Evolutionary conservation across 164 flowering plant genomes (phyloP).

Genomic region (Umbilicus rupestris): DNA sequence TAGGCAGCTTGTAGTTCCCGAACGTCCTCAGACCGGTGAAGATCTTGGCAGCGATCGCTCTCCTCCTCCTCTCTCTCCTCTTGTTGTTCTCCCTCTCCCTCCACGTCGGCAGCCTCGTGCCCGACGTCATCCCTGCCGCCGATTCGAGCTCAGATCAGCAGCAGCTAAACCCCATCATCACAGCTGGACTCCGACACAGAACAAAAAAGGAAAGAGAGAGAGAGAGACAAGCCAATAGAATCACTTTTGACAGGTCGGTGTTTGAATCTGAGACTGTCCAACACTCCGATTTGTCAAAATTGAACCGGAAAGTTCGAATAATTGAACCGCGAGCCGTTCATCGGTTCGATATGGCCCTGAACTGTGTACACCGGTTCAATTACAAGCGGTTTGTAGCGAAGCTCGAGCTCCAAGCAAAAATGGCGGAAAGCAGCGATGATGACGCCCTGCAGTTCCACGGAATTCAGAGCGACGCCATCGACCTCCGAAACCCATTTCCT

Average conservation of each 20-base stretch:
- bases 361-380: too few relatives aligned
- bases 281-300: neutral
- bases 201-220: neutral
- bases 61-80: slow-evolving; percentile 64
- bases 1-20: slow-evolving; percentile 79
- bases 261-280: neutral
- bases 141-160: neutral
- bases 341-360: too few relatives aligned
- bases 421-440: too few relatives aligned
- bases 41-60: slow-evolving; percentile 93
- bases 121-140: slow-evolving; percentile 43
- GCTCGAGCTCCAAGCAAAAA: too few relatives aligned
- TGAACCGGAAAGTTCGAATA: neutral
- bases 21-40: slow-evolving; percentile 68
- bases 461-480: too few relatives aligned
- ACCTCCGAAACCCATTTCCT: too few relatives aligned
- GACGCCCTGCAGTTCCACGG: too few relatives aligned
- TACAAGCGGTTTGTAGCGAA: too few relatives aligned
- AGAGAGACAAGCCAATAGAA: neutral
- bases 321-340: too few relatives aligned
- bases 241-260: neutral
- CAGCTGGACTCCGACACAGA: too few relatives aligned
- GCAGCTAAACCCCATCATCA: neutral
- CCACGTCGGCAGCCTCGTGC: slow-evolving; percentile 83
- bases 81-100: slow-evolving; percentile 88